A percentile compares a stretch with the other conserved stretches of the same genome.
phyloP scores from a whole-genome alignment of 345 rosid genomes.

The Microcos paniculata region DNA sequence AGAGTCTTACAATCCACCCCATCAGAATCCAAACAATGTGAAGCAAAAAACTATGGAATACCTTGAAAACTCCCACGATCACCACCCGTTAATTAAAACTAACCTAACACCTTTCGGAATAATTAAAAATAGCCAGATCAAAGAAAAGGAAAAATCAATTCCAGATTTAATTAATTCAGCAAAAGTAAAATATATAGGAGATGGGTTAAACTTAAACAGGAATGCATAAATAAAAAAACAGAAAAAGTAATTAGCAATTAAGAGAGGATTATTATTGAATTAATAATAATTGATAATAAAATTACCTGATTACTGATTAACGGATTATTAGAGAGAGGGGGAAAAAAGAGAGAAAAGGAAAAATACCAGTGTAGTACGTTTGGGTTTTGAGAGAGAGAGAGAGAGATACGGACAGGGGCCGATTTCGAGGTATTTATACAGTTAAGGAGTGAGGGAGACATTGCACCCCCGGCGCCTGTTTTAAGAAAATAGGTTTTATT shows the following conservation, averaged over 20 bases:
- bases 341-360: neutral
- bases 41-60: neutral
- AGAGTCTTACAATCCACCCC: too few species aligned
- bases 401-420: neutral
- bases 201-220: neutral
- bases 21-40: neutral
- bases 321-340: neutral
- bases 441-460: neutral
- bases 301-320: conserved; percentile 1
- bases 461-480: neutral
- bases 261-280: neutral
- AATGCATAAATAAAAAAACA: neutral
- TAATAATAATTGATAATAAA: neutral
- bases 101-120: conserved; percentile 5
- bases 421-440: conserved; percentile 8
- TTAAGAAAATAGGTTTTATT: neutral
- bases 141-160: neutral
- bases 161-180: neutral
- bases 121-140: neutral
- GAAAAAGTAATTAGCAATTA: neutral
- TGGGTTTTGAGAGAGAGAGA: neutral
- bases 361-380: too few species aligned
- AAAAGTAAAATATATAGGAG: too few species aligned
- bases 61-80: neutral
- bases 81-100: neutral